Base-by-base conservation (phyloP, 129 eudicot genomes). In the Gnaphalium uliginosum region DNA sequence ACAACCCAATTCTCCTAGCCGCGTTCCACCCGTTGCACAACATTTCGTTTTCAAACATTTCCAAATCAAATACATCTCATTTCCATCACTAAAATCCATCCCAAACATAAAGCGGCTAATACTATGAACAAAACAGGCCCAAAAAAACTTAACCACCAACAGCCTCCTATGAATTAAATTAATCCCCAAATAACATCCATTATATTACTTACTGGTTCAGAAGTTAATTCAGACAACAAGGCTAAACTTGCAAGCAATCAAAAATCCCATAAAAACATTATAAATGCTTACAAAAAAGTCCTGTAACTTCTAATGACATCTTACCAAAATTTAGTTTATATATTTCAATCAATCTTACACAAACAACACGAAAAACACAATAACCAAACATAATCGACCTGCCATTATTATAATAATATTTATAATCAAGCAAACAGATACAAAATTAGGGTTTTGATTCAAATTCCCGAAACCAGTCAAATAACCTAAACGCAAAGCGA, bases 381-480 rank as follows among this genome's bases (percentile, higher is more conserved):
- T 43, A 43, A 62, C 68, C 27, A n/a, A 67, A 67, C 21, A 11
- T n/a, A n/a, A 35, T 18, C 19, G n/a, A 23, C 43, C 56, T 10
- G 18, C 6, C 30, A 51, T 54, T 32, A 54, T 21, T 46, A 46
- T 2, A 14, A 46, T 46, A 46, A 54, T 63, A 63, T 21, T 2
- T 4, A 29, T 4, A 50, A 35, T 19, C 59, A 56, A 39, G 59
- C 41, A 23, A 59, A 73, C 78, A 39, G 43, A n/a, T 26, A 25
- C 54, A 51, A 70, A 69, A 70, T n/a, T 70, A 51, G 75, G 75
- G 75, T 51, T 70, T 51, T 51, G 19, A 70, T 58, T 58, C 58
- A 58, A 58, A 33, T 33, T 10, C 25, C 51, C 30, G 4, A 56
- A 19, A 29, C 57, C 8, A 5, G 60, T 39, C 7, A 59, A 37